Evolutionary conservation across 495 filamentous ascomycete species (phyloP), one percentile per base, ranked within the genome.

Genomic region (Aspergillus baeticus): DNA sequence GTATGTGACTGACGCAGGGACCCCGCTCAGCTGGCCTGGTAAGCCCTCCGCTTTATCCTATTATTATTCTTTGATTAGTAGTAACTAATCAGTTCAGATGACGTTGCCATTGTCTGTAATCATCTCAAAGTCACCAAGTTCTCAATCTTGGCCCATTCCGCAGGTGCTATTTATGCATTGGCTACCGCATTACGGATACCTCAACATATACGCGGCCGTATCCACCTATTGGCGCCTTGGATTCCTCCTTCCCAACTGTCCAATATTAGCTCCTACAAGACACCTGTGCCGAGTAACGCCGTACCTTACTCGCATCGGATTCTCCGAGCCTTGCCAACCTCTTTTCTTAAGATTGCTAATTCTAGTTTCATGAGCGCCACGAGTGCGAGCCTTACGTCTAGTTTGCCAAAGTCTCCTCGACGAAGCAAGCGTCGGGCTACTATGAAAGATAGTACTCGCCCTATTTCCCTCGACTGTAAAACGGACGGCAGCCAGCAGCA

Each of bases 241-340:
- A 98, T 99, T 37, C 94, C 94, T 2, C 94, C 94, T 0, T 96
- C 91, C n/a, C 94, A 99, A 64, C 88, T 98, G 77, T 92, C 86
- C 34, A 87, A 84, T 31, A 85, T 95, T 45, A 81, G 91, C 26
- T 80, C 87, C n/a, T 83, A 87, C 15, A 84, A 89, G 58, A 84
- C 87, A 10, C 74, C 87, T 10, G 84, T 88, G 0, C 91, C 91
- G 0, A 85, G 82, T 1, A 92, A 87, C 61, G 87, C 91, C 8
- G 86, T 99, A 41, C 95, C 94, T 10, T 93, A 93, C 38, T 88
- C 90, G 5, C 95, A 98, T 64, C 83, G 89, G 41, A 92, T 99
- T 60, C 83, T 99, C 8, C 85, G 95, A 18, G 90, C 90, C 1
- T 82, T 99, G 1, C 94, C 94, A 6, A 93, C 95, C 0, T 90